Percentiles rank a stretch among this genome's conserved stretches.
These are phyloP conservation scores for Vinca major DNA, from an alignment of 305 asterid genomes.

Conservation along the genomic window DNA sequence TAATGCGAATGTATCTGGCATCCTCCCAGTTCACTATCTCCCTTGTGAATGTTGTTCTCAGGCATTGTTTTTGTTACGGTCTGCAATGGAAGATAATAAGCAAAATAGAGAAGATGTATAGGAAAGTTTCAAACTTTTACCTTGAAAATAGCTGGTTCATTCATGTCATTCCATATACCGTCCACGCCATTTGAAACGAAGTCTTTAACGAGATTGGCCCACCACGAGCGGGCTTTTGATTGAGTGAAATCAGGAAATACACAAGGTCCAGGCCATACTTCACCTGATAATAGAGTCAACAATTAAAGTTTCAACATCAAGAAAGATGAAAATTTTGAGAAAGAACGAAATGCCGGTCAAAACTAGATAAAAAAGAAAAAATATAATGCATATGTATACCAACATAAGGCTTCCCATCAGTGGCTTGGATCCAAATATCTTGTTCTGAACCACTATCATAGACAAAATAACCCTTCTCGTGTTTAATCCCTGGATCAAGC, in stretches of 20 bases:
- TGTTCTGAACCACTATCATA: constrained; percentile 76
- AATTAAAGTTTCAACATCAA: background rate
- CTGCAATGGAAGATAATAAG: constrained; percentile 33
- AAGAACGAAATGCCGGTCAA: background rate
- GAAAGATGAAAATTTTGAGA: constrained; percentile 13
- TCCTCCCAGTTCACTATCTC: constrained; percentile 89
- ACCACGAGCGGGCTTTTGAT: constrained; percentile 74
- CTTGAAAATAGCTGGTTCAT: constrained; percentile 97
- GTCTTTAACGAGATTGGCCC: constrained; percentile 79
- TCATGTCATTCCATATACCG: constrained; percentile 99
- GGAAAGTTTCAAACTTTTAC: constrained; percentile 34
- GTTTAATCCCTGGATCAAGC: constrained; percentile 93
- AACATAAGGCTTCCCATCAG: constrained; percentile 62
- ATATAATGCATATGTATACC: constrained; percentile 32
- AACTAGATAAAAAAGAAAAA: background rate
- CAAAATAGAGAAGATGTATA: background rate
- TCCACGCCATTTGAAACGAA: constrained; percentile 74
- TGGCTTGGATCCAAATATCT: constrained; percentile 78
- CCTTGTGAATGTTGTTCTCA: constrained; percentile 78
- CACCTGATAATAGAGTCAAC: constrained; percentile 34
- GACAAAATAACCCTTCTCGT: constrained; percentile 74
- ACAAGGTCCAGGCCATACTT: constrained; percentile 97
- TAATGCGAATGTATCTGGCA: constrained; percentile 69
- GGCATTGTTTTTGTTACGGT: constrained; percentile 95
- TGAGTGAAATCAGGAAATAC: constrained; percentile 90